Evolutionary conservation across 306 rosid species (phyloP).

Genomic region (Biancaea sappan): DNA sequence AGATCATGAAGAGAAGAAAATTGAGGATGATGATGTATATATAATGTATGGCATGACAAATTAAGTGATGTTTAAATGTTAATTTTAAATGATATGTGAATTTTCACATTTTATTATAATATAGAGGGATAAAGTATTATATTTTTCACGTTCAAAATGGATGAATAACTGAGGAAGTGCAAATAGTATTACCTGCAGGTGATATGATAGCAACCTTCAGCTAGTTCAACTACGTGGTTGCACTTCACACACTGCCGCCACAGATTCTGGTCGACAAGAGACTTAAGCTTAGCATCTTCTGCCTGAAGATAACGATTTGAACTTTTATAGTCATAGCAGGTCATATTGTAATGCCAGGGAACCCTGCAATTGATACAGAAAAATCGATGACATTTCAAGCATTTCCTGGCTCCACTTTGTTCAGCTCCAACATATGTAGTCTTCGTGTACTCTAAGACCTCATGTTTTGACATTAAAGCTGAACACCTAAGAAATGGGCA

Average conservation of each 20-base stretch:
- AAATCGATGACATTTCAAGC: conserved; percentile 48
- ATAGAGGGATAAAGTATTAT: no score
- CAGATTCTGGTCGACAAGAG: conserved; percentile 35
- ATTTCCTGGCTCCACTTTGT: conserved; percentile 44
- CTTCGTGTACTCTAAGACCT: conserved; percentile 41
- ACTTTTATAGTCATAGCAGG: conserved; percentile 41
- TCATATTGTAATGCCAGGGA: conserved; percentile 54
- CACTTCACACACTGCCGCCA: conserved; percentile 68
- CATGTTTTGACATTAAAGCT: conserved; percentile 49
- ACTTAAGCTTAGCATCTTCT: conserved; percentile 52
- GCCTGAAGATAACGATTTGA: conserved; percentile 23
- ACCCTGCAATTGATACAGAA: conserved; percentile 60
- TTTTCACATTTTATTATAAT: no score
- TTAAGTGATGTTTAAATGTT: no score
- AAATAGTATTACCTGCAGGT: conserved; percentile 55
- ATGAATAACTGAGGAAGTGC: not conserved
- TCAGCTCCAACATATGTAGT: conserved; percentile 17
- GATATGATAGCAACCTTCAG: conserved; percentile 67
- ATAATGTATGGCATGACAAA: no score
- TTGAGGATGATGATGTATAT: no score
- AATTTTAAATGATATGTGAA: no score
- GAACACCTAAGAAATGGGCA: conserved; percentile 67
- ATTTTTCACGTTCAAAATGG: no score
- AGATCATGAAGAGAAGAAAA: no score
- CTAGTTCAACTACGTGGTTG: conserved; percentile 57